Evolutionary conservation across 2,329 filamentous ascomycete genomes (phyloP).

Genomic region (Neofusicoccum kwambonambiense): DNA sequence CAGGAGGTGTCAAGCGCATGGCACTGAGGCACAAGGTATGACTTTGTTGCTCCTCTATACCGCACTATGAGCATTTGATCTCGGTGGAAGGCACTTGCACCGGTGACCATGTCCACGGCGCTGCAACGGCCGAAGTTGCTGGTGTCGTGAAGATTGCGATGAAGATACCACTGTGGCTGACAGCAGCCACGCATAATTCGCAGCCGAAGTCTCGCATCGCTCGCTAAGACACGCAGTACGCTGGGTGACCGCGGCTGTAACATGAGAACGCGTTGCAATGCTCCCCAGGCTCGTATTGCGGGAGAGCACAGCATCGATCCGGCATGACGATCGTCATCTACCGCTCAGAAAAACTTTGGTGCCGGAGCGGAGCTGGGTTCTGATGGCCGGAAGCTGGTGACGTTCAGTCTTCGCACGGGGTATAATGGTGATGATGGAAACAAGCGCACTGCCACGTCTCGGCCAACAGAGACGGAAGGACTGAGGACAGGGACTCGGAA

Average conservation of each 20-base stretch:
- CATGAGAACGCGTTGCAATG: not conserved
- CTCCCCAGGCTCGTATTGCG: constrained; percentile 2
- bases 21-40: not conserved
- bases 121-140: not conserved
- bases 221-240: constrained; percentile 11
- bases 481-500: no score
- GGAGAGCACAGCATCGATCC: not conserved
- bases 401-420: no score
- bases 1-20: not conserved
- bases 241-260: not conserved
- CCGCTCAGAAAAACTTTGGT: not conserved
- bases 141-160: not conserved
- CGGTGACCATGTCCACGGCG: not conserved
- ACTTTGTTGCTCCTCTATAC: not conserved
- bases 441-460: no score
- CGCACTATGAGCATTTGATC: not conserved
- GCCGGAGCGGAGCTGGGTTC: no score
- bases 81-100: not conserved
- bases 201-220: not conserved
- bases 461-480: not conserved
- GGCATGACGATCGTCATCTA: constrained; percentile 7
- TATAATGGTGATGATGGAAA: not conserved
- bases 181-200: not conserved
- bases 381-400: no score
- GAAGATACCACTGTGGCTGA: constrained; percentile 2